A percentile compares a stretch with the other conserved stretches of the same genome.
Evolutionary conservation across 169 alveolate genomes (phyloP).

Genomic region (Plasmodium gonderi): DNA sequence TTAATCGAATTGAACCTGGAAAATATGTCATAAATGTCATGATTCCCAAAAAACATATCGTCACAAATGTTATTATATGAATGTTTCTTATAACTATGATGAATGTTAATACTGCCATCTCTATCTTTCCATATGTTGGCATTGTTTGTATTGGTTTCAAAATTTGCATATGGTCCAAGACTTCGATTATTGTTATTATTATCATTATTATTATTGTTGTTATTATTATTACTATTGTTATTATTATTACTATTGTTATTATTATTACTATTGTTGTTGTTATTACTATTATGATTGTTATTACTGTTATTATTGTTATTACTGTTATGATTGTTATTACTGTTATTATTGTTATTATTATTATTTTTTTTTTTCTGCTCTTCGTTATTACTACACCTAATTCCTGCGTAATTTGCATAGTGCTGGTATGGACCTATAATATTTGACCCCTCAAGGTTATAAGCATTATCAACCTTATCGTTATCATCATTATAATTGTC

Average conservation of each 20-base stretch:
- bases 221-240: not conserved
- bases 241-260: not conserved
- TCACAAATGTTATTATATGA: constrained; percentile 51
- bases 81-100: not conserved
- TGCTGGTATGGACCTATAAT: not conserved
- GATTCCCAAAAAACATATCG: constrained; percentile 57
- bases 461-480: not conserved
- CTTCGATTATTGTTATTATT: too few relatives aligned
- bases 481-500: not conserved
- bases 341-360: not conserved
- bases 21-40: constrained; percentile 56
- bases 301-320: not conserved
- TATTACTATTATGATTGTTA: not conserved
- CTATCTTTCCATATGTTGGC: not conserved
- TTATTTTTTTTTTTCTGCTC: not conserved
- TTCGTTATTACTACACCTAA: too few relatives aligned
- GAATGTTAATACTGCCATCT: not conserved
- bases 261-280: not conserved
- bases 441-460: not conserved
- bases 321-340: not conserved
- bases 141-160: not conserved
- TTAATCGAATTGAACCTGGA: constrained; percentile 18
- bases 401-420: not conserved
- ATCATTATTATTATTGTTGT: not conserved
- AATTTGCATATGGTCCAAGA: not conserved